Conservation (phyloP, 1,139 yeast genomes). For the Candida sojae region DNA sequence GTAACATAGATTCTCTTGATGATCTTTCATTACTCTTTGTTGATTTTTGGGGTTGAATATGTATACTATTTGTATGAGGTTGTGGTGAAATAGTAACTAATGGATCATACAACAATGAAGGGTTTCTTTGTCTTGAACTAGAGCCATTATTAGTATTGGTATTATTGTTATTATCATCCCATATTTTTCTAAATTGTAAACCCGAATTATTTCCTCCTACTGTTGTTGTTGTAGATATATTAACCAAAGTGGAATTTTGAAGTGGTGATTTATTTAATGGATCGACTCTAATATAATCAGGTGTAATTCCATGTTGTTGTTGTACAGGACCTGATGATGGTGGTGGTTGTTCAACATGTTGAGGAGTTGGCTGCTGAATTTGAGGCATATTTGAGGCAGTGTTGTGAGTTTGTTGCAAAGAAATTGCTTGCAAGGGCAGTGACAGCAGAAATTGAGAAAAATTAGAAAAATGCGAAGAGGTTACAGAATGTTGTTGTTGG, state of each 20-base stretch:
- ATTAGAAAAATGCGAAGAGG: background rate
- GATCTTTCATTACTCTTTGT: too few species aligned
- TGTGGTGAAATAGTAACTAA: slow-evolving; percentile 28
- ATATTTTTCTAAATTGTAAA: slow-evolving; percentile 42
- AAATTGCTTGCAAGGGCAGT: slow-evolving; percentile 2
- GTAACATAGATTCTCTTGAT: background rate
- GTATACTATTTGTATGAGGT: background rate
- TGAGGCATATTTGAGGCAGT: background rate
- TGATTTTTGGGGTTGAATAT: background rate
- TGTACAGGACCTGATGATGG: background rate
- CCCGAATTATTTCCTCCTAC: slow-evolving; percentile 13
- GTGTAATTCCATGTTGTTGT: slow-evolving; percentile 2
- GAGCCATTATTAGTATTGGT: slow-evolving; percentile 5
- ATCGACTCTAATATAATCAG: slow-evolving; percentile 6
- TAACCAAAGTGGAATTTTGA: slow-evolving; percentile 17
- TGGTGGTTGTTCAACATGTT: background rate
- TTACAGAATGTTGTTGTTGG: background rate
- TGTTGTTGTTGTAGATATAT: too few species aligned
- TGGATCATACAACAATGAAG: slow-evolving; percentile 40
- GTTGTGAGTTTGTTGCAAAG: background rate
- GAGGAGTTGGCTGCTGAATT: slow-evolving; percentile 1
- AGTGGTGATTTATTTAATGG: slow-evolving; percentile 8
- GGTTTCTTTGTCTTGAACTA: slow-evolving; percentile 29
- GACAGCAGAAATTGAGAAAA: background rate
- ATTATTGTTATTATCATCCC: slow-evolving; percentile 24